Evolutionary conservation across 495 filamentous ascomycete species (phyloP).

Genomic region (Hypoxylon cercidicola): DNA sequence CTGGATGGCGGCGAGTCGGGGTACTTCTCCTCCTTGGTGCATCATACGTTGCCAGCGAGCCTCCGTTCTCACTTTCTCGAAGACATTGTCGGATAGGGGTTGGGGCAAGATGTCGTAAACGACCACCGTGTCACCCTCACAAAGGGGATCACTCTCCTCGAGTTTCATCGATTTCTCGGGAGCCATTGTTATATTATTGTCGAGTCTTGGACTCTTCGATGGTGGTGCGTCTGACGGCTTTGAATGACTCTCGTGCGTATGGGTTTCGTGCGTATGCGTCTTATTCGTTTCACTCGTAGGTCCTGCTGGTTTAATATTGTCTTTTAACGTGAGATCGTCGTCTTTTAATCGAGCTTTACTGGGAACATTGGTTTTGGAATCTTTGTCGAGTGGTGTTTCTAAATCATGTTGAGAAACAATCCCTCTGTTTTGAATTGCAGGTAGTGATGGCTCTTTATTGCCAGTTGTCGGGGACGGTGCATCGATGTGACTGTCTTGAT

Average conservation of each 20-base stretch:
- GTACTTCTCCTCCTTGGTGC: constrained; percentile 90
- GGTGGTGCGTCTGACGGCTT: constrained; percentile 4
- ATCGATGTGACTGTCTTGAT: too few species aligned
- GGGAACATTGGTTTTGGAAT: constrained; percentile 11
- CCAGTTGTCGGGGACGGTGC: background rate
- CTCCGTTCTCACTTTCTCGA: constrained; percentile 77
- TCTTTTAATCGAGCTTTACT: constrained; percentile 16
- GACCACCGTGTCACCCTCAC: constrained; percentile 84
- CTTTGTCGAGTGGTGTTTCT: constrained; percentile 13
- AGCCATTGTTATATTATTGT: constrained; percentile 15
- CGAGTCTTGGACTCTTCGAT: background rate
- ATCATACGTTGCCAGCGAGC: constrained; percentile 93
- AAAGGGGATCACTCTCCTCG: constrained; percentile 48
- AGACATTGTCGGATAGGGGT: constrained; percentile 65
- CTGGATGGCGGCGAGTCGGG: constrained; percentile 92
- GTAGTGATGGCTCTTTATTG: constrained; percentile 6
- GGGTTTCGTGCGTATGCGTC: constrained; percentile 2
- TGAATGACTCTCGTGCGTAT: background rate
- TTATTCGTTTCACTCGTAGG: constrained; percentile 21
- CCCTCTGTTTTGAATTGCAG: background rate
- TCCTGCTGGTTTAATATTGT: constrained; percentile 8
- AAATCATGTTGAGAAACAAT: constrained; percentile 13
- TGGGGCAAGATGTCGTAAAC: constrained; percentile 71
- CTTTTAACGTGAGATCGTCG: constrained; percentile 5
- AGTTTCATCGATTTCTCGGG: constrained; percentile 17